Evolutionary conservation across 2,329 filamentous ascomycete genomes (phyloP).

Genomic region (Xylariaceae sp.): DNA sequence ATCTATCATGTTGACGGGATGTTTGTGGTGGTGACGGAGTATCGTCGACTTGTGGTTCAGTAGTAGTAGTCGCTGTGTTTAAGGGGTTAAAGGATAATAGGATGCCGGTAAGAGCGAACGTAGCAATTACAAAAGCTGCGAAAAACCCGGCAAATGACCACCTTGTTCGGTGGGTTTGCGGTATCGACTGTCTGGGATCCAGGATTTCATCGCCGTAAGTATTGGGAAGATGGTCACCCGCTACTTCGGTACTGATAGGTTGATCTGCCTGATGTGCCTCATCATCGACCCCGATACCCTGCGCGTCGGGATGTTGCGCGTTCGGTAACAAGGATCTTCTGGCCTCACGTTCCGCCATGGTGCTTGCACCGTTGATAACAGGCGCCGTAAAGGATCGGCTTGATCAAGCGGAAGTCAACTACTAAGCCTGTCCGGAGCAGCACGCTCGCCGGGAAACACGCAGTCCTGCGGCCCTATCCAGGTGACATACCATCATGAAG

Average conservation of each 20-base stretch:
- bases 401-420: neutral
- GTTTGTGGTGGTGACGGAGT: conserved; percentile 2
- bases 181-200: neutral
- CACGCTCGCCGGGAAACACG: neutral
- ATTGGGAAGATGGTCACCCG: conserved; percentile 1
- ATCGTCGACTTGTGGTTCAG: neutral
- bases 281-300: neutral
- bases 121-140: conserved; percentile 1
- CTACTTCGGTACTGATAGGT: neutral
- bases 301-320: neutral
- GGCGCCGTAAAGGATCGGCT: neutral
- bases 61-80: neutral
- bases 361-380: neutral
- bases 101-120: conserved; percentile 12
- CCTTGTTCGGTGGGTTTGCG: neutral
- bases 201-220: neutral
- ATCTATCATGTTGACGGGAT: conserved; percentile 39
- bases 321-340: neutral
- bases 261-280: neutral
- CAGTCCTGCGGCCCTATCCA: neutral
- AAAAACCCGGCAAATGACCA: conserved; percentile 14
- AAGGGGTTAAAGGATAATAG: conserved; percentile 16
- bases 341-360: conserved; percentile 8
- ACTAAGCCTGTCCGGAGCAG: neutral
- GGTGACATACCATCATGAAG: neutral